Evolutionary conservation across 2,329 filamentous ascomycete genomes (phyloP).

Genomic region (Epichloe festucae): DNA sequence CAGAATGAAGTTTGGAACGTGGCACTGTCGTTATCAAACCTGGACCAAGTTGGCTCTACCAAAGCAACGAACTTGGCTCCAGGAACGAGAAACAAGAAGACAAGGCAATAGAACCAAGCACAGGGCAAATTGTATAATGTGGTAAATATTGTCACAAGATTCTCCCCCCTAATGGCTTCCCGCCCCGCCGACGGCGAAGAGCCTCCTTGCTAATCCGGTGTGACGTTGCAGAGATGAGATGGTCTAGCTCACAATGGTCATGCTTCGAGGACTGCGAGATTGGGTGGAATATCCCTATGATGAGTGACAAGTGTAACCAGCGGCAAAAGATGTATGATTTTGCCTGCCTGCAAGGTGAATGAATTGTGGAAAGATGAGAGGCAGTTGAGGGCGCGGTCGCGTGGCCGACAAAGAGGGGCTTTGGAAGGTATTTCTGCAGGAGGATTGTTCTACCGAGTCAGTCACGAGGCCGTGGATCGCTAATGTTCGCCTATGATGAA

Average conservation of each 20-base stretch:
- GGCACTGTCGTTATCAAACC: conserved; percentile 3
- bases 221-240: conserved; percentile 1
- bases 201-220: conserved; percentile 1
- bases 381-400: background rate
- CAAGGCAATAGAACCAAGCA: conserved; percentile 3
- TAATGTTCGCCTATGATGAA: background rate
- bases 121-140: conserved; percentile 1
- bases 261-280: background rate
- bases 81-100: background rate
- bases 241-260: conserved; percentile 2
- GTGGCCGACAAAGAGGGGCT: background rate
- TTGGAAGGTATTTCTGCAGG: background rate
- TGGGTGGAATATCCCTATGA: background rate
- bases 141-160: conserved; percentile 4
- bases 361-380: background rate
- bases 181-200: background rate
- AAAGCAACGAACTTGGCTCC: background rate
- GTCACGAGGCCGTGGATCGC: background rate
- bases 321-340: background rate
- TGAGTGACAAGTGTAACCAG: background rate
- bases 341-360: background rate
- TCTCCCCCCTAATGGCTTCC: background rate
- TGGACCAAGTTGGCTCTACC: background rate
- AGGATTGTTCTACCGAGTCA: background rate
- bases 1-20: conserved; percentile 1